Conservation (phyloP, 768 basidiomycete species). For the Auricularia cornea region DNA sequence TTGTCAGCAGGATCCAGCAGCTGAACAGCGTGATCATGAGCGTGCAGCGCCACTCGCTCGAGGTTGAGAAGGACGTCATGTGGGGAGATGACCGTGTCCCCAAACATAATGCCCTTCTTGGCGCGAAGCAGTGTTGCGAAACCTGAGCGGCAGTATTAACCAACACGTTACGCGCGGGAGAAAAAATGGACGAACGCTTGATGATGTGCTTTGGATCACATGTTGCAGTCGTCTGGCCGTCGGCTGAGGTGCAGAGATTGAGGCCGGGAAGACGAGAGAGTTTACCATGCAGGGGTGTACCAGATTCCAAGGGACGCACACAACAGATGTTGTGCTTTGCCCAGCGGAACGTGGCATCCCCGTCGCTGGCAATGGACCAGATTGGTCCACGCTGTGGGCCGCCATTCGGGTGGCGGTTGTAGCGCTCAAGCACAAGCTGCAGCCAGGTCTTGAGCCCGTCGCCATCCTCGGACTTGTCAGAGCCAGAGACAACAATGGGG, state of each 20-base stretch:
- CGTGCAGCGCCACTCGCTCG: not conserved
- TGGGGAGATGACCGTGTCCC: not conserved
- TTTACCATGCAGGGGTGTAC: not conserved
- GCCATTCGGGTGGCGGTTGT: not conserved
- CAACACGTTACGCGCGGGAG: too few relatives aligned
- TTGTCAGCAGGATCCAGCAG: not conserved
- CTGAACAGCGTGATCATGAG: not conserved
- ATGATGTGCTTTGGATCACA: not conserved
- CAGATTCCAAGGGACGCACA: not conserved
- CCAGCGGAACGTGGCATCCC: not conserved
- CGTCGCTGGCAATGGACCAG: not conserved
- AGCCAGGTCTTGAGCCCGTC: not conserved
- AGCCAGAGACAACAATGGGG: not conserved
- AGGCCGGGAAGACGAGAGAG: not conserved
- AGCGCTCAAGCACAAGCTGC: not conserved
- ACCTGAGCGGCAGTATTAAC: not conserved
- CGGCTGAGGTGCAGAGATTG: not conserved
- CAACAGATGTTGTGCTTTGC: not conserved
- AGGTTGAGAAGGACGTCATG: not conserved
- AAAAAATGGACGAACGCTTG: not conserved
- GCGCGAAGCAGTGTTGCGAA: not conserved
- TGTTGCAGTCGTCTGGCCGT: not conserved
- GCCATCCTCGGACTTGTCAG: not conserved
- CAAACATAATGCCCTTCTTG: not conserved
- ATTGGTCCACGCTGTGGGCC: not conserved